Percentiles rank a stretch among this genome's conserved stretches.
Evolutionary conservation across 2,329 filamentous ascomycete genomes (phyloP).

Genomic region (Aspergillus sp.): DNA sequence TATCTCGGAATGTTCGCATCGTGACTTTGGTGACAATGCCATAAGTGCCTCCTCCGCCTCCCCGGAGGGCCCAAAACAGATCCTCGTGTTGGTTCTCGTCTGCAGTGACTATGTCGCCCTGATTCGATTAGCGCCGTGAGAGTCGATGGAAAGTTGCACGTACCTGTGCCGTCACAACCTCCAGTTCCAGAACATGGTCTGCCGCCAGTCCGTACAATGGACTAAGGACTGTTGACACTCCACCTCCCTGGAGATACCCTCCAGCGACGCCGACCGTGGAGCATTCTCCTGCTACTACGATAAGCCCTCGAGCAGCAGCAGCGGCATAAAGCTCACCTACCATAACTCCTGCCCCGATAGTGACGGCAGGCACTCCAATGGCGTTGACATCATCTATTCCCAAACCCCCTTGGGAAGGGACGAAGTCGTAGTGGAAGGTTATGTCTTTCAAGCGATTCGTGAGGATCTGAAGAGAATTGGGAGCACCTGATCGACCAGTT

Average conservation of each 20-base stretch:
- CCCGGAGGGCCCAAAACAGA: conserved; percentile 48
- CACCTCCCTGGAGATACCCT: conserved; percentile 45
- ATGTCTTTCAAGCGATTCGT: conserved; percentile 21
- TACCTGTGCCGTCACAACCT: conserved; percentile 50
- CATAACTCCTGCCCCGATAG: conserved; percentile 13
- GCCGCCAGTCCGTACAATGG: conserved; percentile 53
- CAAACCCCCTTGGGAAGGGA: background rate
- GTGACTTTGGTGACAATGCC: conserved; percentile 34
- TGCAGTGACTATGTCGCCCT: conserved; percentile 48
- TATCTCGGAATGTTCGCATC: conserved; percentile 43
- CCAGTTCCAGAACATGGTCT: conserved; percentile 53
- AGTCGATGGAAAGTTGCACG: background rate
- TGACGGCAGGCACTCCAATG: background rate
- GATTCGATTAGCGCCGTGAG: background rate
- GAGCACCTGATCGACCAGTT: conserved; percentile 28
- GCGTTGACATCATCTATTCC: too few species aligned
- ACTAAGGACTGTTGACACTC: conserved; percentile 45
- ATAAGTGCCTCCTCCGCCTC: conserved; percentile 36
- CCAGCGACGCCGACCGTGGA: conserved; percentile 27
- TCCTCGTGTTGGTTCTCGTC: conserved; percentile 47
- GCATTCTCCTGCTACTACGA: conserved; percentile 12
- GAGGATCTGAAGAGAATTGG: conserved; percentile 33
- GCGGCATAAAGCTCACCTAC: conserved; percentile 11
- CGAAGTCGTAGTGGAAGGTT: conserved; percentile 7
- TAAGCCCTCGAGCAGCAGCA: background rate